Evolutionary conservation across 441 rosid species (phyloP).

Genomic region (Pelargonium citronellum): DNA sequence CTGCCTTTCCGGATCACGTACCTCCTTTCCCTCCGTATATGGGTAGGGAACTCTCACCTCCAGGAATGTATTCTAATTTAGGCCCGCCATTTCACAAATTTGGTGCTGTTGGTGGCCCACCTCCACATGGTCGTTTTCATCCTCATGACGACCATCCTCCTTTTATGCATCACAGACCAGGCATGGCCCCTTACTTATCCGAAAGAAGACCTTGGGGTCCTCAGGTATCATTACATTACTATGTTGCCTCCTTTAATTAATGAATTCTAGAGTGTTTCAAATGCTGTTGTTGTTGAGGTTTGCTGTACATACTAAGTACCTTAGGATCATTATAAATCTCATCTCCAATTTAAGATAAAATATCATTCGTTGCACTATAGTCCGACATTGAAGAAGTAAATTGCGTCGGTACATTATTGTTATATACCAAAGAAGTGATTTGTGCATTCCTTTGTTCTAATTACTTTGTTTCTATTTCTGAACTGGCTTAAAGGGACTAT

Average conservation of each 20-base stretch:
- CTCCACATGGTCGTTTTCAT: slow-evolving; percentile 45
- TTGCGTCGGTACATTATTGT: slow-evolving; percentile 3
- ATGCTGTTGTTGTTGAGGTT: background rate
- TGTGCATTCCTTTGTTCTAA: background rate
- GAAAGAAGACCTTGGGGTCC: slow-evolving; percentile 70
- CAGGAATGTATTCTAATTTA: slow-evolving; percentile 33
- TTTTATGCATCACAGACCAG: slow-evolving; percentile 49
- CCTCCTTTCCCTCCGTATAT: slow-evolving; percentile 39
- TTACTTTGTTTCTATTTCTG: slow-evolving; percentile 7
- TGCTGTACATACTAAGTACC: too few relatives aligned
- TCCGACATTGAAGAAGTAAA: slow-evolving; percentile 12
- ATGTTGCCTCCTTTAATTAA: background rate
- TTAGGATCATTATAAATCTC: background rate
- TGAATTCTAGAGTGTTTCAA: slow-evolving; percentile 2
- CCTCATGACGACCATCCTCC: slow-evolving; percentile 38
- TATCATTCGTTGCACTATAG: background rate
- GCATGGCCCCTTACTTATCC: slow-evolving; percentile 41
- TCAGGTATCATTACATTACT: slow-evolving; percentile 37
- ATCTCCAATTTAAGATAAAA: background rate
- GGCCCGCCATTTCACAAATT: slow-evolving; percentile 49
- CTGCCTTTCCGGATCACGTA: slow-evolving; percentile 44
- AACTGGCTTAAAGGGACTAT: slow-evolving; percentile 40
- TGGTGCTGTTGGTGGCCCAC: slow-evolving; percentile 52
- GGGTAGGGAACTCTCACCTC: slow-evolving; percentile 68
- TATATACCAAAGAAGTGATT: slow-evolving; percentile 4